phyloP scores from a whole-genome alignment of 108 stramenopile genomes.

The Skeletonema potamos region DNA sequence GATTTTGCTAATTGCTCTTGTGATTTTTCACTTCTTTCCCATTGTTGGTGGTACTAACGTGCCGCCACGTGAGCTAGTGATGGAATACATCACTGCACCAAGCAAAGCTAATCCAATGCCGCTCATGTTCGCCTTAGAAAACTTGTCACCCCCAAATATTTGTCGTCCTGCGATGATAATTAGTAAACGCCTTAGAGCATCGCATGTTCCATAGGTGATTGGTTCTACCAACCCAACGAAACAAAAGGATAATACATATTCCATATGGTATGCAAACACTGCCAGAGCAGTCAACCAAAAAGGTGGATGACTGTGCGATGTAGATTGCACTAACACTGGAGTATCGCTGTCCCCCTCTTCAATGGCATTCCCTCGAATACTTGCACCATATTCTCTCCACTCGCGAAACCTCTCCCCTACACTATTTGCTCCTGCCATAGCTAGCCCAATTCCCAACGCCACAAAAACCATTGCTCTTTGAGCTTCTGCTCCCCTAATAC shows the following conservation, averaged over 20 bases:
- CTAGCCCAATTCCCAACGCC: slow-evolving; percentile 52
- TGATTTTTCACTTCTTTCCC: not conserved
- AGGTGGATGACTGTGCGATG: slow-evolving; percentile 42
- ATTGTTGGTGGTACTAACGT: not conserved
- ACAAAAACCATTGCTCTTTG: slow-evolving; percentile 78
- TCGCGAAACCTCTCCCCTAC: slow-evolving; percentile 31
- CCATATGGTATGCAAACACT: slow-evolving; percentile 68
- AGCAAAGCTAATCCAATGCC: slow-evolving; percentile 62
- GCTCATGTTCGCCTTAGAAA: slow-evolving; percentile 55
- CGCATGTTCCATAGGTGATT: slow-evolving; percentile 75
- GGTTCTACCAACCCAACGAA: slow-evolving; percentile 74
- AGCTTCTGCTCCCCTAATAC: slow-evolving; percentile 55
- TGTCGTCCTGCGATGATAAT: slow-evolving; percentile 62
- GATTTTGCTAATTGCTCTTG: too few species aligned
- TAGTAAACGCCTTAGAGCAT: slow-evolving; percentile 67
- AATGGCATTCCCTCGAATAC: slow-evolving; percentile 2
- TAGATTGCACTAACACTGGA: slow-evolving; percentile 14
- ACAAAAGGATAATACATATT: slow-evolving; percentile 71
- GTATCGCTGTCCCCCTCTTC: not conserved
- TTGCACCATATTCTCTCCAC: slow-evolving; percentile 5
- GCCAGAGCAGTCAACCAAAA: slow-evolving; percentile 56
- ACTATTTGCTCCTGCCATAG: slow-evolving; percentile 33
- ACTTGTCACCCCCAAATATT: slow-evolving; percentile 67
- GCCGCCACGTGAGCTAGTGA: slow-evolving; percentile 37
- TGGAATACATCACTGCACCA: slow-evolving; percentile 68